phyloP scores from a whole-genome alignment of 331 rosid species.

The Malus hybrid region DNA sequence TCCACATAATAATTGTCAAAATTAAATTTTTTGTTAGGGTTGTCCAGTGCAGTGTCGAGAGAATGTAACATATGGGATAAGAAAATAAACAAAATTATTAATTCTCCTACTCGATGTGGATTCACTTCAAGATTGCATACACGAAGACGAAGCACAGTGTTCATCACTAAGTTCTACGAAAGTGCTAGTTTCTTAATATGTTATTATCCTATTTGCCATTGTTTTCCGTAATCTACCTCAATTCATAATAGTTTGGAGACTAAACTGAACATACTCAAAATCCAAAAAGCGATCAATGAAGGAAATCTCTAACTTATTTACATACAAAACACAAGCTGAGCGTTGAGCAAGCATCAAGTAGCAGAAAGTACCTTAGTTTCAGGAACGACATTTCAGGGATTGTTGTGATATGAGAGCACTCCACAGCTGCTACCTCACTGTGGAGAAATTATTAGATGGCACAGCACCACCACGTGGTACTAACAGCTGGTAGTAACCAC shows the following conservation, averaged over 20 bases:
- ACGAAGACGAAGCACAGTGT: background rate
- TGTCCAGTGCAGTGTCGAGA: background rate
- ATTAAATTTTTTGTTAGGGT: background rate
- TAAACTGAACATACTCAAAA: background rate
- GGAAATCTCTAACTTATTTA: background rate
- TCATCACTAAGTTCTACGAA: background rate
- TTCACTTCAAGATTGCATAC: background rate
- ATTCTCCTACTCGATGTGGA: background rate
- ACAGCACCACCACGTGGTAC: too few species aligned
- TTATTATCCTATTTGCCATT: too few species aligned
- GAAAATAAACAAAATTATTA: background rate
- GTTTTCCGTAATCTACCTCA: background rate
- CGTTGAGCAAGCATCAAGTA: background rate
- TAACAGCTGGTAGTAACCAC: too few species aligned
- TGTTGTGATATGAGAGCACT: constrained; percentile 60
- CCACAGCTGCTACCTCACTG: constrained; percentile 33
- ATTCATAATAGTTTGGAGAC: too few species aligned
- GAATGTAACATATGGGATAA: background rate
- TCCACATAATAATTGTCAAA: background rate
- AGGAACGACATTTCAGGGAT: constrained; percentile 65
- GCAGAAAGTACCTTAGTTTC: constrained; percentile 62
- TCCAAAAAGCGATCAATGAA: background rate
- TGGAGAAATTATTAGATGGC: too few species aligned
- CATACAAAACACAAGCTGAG: background rate
- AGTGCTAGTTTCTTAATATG: too few species aligned